A percentile compares a stretch with the other conserved stretches of the same genome.
Conservation (phyloP, 192 early-diverging fungal species). For the Entrophospora sp. region DNA sequence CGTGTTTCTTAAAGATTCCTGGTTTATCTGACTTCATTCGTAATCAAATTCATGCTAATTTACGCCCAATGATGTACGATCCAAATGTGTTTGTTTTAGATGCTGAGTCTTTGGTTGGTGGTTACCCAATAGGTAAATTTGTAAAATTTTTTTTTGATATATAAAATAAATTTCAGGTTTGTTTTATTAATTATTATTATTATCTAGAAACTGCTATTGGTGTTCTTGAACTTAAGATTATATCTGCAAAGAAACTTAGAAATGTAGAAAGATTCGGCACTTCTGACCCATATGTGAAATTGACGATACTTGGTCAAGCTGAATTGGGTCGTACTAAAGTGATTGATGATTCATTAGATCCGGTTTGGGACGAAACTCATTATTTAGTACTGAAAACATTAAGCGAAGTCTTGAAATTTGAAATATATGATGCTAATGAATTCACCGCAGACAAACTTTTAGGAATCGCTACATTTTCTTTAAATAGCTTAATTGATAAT, state of each 20-base stretch:
- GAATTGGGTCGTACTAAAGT: slow-evolving; percentile 51
- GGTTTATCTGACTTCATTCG: slow-evolving; percentile 71
- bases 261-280: slow-evolving; percentile 83
- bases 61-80: slow-evolving; percentile 77
- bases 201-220: slow-evolving; percentile 65
- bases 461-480: slow-evolving; percentile 49
- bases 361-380: slow-evolving; percentile 79
- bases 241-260: slow-evolving; percentile 71
- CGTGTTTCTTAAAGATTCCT: slow-evolving; percentile 58
- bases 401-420: slow-evolving; percentile 65
- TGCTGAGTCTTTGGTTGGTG: slow-evolving; percentile 68
- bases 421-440: slow-evolving; percentile 76
- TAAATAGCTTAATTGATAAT: slow-evolving; percentile 36
- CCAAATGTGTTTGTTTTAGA: slow-evolving; percentile 76
- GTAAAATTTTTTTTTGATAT: slow-evolving; percentile 15
- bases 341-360: slow-evolving; percentile 67
- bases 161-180: background rate
- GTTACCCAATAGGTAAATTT: slow-evolving; percentile 42
- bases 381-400: slow-evolving; percentile 67
- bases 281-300: slow-evolving; percentile 78
- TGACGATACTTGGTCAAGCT: slow-evolving; percentile 65
- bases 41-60: slow-evolving; percentile 60
- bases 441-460: slow-evolving; percentile 62
- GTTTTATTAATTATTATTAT: background rate
- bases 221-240: slow-evolving; percentile 72